phyloP scores from a whole-genome alignment of 73 alveolate genomes.

The Paramecium biaurelia region DNA sequence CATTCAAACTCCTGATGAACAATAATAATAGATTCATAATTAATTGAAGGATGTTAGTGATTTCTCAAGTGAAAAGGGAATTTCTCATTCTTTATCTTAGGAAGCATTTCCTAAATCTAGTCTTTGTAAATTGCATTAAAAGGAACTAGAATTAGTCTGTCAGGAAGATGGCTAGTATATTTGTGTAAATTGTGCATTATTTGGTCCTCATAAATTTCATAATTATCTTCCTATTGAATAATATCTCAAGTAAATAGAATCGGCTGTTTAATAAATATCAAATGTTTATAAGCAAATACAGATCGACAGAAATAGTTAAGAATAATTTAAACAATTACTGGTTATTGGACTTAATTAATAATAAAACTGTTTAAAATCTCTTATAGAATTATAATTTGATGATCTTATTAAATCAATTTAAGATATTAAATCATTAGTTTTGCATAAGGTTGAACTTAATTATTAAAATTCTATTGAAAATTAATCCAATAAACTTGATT shows the following conservation, averaged over 20 bases:
- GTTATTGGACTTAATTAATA: not conserved
- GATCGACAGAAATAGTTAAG: not conserved
- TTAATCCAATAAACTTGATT: not conserved
- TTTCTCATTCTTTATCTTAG: not conserved
- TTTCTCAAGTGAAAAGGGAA: not conserved
- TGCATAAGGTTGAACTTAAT: not conserved
- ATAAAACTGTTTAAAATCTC: not conserved
- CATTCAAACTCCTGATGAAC: not conserved
- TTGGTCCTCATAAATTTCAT: conserved; percentile 88
- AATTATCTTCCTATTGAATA: conserved; percentile 73
- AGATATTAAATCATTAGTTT: not conserved
- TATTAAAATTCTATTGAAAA: not conserved
- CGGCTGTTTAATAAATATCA: conserved; percentile 49
- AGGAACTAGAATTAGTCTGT: conserved; percentile 80
- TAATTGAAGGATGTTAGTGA: not conserved
- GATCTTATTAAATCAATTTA: not conserved
- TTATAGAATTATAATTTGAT: not conserved
- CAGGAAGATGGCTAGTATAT: conserved; percentile 80
- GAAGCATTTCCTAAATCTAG: not conserved
- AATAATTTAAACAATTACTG: not conserved
- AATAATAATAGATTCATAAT: not conserved
- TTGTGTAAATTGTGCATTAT: conserved; percentile 88
- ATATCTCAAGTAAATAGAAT: conserved; percentile 75
- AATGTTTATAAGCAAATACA: not conserved
- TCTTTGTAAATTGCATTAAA: conserved; percentile 53